Evolutionary conservation across 345 rosid genomes (phyloP).

Genomic region (Noccaea bulbosa): DNA sequence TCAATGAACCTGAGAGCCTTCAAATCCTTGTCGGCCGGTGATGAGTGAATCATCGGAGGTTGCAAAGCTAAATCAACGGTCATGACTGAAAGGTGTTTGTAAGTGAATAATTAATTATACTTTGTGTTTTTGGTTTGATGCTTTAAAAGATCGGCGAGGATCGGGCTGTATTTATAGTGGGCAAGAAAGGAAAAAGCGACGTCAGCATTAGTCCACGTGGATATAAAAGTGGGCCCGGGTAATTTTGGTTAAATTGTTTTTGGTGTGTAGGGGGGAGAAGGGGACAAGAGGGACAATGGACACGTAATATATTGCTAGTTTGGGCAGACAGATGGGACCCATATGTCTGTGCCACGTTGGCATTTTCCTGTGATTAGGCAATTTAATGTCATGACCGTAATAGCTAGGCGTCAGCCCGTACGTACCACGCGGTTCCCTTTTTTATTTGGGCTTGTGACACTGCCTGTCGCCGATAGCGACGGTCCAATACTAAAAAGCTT

Average conservation of each 20-base stretch:
- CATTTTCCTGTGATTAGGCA: constrained; percentile 35
- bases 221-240: not conserved
- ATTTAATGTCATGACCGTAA: constrained; percentile 40
- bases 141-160: constrained; percentile 6
- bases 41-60: constrained; percentile 47
- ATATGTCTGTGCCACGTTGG: constrained; percentile 58
- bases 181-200: not conserved
- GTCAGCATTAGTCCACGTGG: constrained; percentile 28
- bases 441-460: constrained; percentile 32
- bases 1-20: constrained; percentile 68
- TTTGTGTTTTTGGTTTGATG: constrained; percentile 9
- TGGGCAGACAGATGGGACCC: constrained; percentile 51
- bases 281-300: constrained; percentile 49
- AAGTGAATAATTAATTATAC: not conserved
- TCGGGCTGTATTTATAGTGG: constrained; percentile 23
- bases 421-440: constrained; percentile 42
- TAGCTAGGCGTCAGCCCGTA: constrained; percentile 39
- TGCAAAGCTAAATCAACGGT: constrained; percentile 55
- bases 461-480: constrained; percentile 33
- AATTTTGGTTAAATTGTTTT: not conserved
- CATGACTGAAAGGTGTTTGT: constrained; percentile 43
- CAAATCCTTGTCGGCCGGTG: constrained; percentile 55
- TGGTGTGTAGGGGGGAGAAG: not conserved
- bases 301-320: constrained; percentile 40
- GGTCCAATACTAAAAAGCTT: constrained; percentile 17